These are phyloP conservation scores for Cercophora newfieldiana DNA, from an alignment of 495 filamentous ascomycete species.

Conservation along the genomic window DNA sequence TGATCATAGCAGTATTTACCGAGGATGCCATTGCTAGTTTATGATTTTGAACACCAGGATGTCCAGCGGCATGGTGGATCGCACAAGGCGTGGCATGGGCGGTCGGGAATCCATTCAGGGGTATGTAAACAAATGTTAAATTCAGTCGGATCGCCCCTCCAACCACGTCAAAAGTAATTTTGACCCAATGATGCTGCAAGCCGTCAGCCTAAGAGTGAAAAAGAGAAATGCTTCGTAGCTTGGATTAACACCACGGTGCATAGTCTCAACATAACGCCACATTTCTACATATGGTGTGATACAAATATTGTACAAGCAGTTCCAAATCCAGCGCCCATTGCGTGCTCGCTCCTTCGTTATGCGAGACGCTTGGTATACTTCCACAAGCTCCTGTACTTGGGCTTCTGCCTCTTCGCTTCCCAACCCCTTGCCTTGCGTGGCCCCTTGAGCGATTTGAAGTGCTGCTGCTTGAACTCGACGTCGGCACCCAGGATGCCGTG, in stretches of 20 bases:
- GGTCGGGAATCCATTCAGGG: not conserved
- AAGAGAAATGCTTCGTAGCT: not conserved
- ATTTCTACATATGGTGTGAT: constrained; percentile 21
- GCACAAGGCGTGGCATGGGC: not conserved
- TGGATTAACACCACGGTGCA: not conserved
- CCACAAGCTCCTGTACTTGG: constrained; percentile 56
- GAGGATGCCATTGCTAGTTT: not conserved
- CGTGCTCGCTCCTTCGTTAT: not conserved
- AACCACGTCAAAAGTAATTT: not conserved
- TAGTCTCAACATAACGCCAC: not conserved
- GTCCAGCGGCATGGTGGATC: not conserved
- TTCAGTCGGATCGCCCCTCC: not conserved
- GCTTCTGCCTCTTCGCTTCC: constrained; percentile 56
- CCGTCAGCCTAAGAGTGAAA: not conserved
- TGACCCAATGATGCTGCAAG: not conserved
- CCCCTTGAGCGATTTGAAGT: constrained; percentile 50
- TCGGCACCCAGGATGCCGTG: constrained; percentile 73
- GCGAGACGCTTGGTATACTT: constrained; percentile 53
- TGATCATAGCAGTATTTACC: not conserved
- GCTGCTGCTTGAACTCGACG: constrained; percentile 79
- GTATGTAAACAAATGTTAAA: constrained; percentile 1
- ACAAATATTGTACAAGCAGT: constrained; percentile 25
- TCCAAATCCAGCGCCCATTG: not conserved
- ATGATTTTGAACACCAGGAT: not conserved
- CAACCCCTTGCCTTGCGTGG: constrained; percentile 54